Conservation (phyloP, 1,284 basidiomycete genomes). For the Leccinum ponderosum region DNA sequence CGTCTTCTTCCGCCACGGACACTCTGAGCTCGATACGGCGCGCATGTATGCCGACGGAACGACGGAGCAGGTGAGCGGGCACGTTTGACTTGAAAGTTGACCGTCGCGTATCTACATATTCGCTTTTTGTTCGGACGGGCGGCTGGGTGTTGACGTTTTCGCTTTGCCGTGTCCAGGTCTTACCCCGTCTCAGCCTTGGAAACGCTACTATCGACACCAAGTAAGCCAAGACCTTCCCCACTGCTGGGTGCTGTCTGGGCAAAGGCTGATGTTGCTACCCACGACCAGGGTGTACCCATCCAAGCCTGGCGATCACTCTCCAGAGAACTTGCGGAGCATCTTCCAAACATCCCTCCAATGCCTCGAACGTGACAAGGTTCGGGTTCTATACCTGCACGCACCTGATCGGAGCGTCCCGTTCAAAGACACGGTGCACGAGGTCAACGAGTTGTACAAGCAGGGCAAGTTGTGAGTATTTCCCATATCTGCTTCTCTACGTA, state of each 20-base stretch:
- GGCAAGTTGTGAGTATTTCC: slow-evolving; percentile 34
- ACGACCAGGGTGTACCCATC: slow-evolving; percentile 37
- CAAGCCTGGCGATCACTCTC: slow-evolving; percentile 32
- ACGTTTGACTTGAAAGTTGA: not conserved
- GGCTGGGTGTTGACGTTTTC: not conserved
- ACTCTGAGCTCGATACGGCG: slow-evolving; percentile 52
- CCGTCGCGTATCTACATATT: not conserved
- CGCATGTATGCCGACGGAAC: slow-evolving; percentile 51
- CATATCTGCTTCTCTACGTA: too few species aligned
- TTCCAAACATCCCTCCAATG: slow-evolving; percentile 36
- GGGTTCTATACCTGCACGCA: slow-evolving; percentile 52
- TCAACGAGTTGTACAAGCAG: slow-evolving; percentile 46
- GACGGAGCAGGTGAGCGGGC: slow-evolving; percentile 43
- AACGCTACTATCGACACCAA: slow-evolving; percentile 51
- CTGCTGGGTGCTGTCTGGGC: not conserved
- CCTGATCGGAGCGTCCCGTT: slow-evolving; percentile 52
- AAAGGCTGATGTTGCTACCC: not conserved
- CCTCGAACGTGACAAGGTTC: slow-evolving; percentile 34
- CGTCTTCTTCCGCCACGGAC: slow-evolving; percentile 43
- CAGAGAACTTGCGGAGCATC: slow-evolving; percentile 32
- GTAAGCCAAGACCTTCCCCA: slow-evolving; percentile 25
- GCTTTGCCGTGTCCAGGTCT: slow-evolving; percentile 27
- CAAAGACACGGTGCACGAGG: slow-evolving; percentile 47
- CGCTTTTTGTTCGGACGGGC: not conserved
- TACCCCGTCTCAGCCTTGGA: slow-evolving; percentile 45